These are phyloP conservation scores for Millerozyma miso DNA, from an alignment of 805 yeast genomes.

Conservation along the genomic window DNA sequence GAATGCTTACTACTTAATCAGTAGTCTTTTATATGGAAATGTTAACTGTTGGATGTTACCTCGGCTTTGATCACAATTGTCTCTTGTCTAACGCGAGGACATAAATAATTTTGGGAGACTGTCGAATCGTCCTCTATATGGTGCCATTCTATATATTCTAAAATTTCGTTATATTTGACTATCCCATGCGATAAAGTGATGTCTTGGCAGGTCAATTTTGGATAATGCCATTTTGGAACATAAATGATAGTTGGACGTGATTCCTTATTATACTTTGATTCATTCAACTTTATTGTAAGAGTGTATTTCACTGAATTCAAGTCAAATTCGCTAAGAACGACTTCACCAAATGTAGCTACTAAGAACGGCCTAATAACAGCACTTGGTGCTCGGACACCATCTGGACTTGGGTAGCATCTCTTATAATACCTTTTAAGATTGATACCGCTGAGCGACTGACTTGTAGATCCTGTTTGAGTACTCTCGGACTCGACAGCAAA, in stretches of 20 bases:
- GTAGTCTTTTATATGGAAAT: too few relatives aligned
- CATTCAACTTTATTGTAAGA: constrained; percentile 37
- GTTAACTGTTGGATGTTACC: background rate
- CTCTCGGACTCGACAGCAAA: constrained; percentile 9
- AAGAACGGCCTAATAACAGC: constrained; percentile 81
- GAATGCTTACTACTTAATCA: too few relatives aligned
- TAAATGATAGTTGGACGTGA: constrained; percentile 54
- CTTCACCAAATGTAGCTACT: constrained; percentile 56
- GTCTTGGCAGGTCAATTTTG: constrained; percentile 42
- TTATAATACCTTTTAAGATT: constrained; percentile 21
- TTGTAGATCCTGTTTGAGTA: constrained; percentile 15
- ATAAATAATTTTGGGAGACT: too few relatives aligned
- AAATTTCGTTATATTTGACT: constrained; percentile 46
- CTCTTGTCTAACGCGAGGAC: constrained; percentile 17
- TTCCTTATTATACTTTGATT: constrained; percentile 9
- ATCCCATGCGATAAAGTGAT: constrained; percentile 55
- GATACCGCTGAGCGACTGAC: constrained; percentile 21
- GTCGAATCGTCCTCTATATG: constrained; percentile 39
- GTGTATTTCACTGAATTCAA: constrained; percentile 43
- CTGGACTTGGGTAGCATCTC: constrained; percentile 39
- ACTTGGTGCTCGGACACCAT: constrained; percentile 70
- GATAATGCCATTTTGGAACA: constrained; percentile 70
- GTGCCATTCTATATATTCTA: constrained; percentile 67
- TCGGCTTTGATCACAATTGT: constrained; percentile 34
- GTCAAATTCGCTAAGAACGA: constrained; percentile 56